Conservation (phyloP, 257 asterid species). For the Fraxinus cuspidata region DNA sequence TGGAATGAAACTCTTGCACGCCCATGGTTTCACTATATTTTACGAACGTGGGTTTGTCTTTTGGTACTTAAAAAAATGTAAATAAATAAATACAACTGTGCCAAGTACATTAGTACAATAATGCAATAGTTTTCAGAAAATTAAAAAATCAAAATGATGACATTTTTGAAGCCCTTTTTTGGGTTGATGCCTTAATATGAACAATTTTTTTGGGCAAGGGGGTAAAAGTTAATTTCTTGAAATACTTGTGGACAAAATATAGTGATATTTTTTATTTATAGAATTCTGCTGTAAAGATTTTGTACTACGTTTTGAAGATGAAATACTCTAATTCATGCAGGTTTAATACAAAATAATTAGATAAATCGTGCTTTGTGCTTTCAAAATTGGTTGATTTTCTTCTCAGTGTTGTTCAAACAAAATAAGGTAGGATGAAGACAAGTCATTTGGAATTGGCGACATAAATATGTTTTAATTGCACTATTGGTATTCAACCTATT, state of each 20-base stretch:
- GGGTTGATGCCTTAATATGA: conserved; percentile 6
- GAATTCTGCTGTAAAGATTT: not conserved
- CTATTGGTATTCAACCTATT: not conserved
- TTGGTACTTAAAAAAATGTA: conserved; percentile 18
- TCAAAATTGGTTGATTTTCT: not conserved
- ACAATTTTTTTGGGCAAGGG: not conserved
- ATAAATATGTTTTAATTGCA: not conserved
- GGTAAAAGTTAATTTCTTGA: not conserved
- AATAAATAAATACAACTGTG: conserved; percentile 7
- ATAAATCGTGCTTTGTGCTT: not conserved
- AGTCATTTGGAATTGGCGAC: not conserved
- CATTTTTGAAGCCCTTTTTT: conserved; percentile 10
- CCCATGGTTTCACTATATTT: conserved; percentile 34
- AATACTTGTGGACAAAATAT: not conserved
- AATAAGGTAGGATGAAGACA: not conserved
- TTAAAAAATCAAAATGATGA: conserved; percentile 4
- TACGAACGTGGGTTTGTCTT: conserved; percentile 18
- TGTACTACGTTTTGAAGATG: not conserved
- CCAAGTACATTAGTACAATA: conserved; percentile 30
- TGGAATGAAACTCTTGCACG: conserved; percentile 23
- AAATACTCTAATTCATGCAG: not conserved
- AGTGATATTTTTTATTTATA: not conserved
- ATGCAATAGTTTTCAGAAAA: not conserved
- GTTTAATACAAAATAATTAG: not conserved
- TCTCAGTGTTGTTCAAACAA: not conserved